Conservation (phyloP, 2,329 filamentous ascomycete genomes). For the Gaeumannomyces tritici region DNA sequence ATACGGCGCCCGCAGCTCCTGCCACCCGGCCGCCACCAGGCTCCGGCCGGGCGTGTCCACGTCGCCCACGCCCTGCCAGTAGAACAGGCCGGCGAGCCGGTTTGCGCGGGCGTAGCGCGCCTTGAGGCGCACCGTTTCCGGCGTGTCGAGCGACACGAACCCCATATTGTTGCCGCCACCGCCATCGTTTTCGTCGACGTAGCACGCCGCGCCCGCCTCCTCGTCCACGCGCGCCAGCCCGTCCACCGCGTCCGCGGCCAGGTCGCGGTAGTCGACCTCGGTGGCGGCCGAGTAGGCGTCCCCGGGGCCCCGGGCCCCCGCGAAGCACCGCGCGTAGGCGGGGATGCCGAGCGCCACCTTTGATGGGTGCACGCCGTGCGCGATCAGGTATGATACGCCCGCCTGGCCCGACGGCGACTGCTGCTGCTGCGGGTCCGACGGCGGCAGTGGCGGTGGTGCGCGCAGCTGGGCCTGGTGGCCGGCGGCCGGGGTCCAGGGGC, state of each 20-base stretch:
- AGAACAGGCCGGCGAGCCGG: conserved; percentile 54
- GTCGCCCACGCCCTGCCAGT: conserved; percentile 59
- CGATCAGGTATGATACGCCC: conserved; percentile 43
- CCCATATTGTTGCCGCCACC: conserved; percentile 21
- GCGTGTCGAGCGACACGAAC: conserved; percentile 57
- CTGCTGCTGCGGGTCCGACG: no score
- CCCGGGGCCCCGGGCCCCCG: conserved; percentile 40
- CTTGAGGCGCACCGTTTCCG: conserved; percentile 50
- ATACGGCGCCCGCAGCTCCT: conserved; percentile 31
- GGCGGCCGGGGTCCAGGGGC: conserved; percentile 49
- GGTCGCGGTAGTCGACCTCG: conserved; percentile 53
- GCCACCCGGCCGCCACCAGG: conserved; percentile 50
- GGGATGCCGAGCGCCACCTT: conserved; percentile 57
- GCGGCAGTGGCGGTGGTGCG: conserved; percentile 22
- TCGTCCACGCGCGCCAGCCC: conserved; percentile 1
- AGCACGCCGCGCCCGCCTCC: conserved; percentile 43
- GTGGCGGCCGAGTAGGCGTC: conserved; percentile 36
- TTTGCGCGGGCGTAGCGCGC: conserved; percentile 46
- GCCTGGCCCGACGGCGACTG: conserved; percentile 41
- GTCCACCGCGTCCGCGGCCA: conserved; percentile 28
- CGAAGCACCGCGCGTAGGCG: conserved; percentile 53
- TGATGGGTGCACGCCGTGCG: conserved; percentile 40
- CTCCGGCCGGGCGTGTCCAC: conserved; percentile 37
- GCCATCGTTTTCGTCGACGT: conserved; percentile 25
- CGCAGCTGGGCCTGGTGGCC: conserved; percentile 58